These are phyloP conservation scores for Lactarius sanguifluus DNA, from an alignment of 768 basidiomycete genomes.

Conservation along the genomic window DNA sequence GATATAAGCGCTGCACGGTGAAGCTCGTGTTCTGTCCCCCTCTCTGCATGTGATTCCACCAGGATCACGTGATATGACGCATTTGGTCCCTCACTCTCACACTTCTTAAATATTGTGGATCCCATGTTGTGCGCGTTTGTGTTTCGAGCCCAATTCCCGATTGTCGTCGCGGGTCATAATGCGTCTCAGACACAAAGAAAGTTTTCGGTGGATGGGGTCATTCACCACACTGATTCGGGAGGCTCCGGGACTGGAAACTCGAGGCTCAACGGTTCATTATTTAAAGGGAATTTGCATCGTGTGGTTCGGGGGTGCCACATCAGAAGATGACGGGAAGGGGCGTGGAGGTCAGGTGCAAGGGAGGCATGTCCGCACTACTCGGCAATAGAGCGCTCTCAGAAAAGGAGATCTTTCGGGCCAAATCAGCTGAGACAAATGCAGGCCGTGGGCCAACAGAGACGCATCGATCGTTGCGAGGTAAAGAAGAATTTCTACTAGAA, in stretches of 20 bases:
- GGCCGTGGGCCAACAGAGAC: conserved; percentile 16
- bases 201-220: not conserved
- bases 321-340: conserved; percentile 24
- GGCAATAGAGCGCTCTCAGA: conserved; percentile 26
- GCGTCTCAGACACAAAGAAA: not conserved
- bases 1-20: conserved; percentile 6
- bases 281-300: conserved; percentile 16
- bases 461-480: conserved; percentile 8
- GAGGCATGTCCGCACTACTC: conserved; percentile 25
- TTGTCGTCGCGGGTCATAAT: not conserved
- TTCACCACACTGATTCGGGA: not conserved
- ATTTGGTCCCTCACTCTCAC: conserved; percentile 2
- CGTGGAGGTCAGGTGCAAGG: conserved; percentile 28
- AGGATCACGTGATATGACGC: conserved; percentile 8
- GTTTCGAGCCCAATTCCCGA: not conserved
- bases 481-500: conserved; percentile 11
- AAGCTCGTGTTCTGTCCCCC: not conserved
- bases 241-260: not conserved
- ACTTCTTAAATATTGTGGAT: not conserved
- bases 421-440: conserved; percentile 21
- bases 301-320: conserved; percentile 13
- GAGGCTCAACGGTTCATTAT: conserved; percentile 18
- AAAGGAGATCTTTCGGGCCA: conserved; percentile 22
- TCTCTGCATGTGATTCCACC: conserved; percentile 21
- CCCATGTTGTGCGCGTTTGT: not conserved